phyloP scores from a whole-genome alignment of 345 rosid genomes.

The Ceriops tagal region DNA sequence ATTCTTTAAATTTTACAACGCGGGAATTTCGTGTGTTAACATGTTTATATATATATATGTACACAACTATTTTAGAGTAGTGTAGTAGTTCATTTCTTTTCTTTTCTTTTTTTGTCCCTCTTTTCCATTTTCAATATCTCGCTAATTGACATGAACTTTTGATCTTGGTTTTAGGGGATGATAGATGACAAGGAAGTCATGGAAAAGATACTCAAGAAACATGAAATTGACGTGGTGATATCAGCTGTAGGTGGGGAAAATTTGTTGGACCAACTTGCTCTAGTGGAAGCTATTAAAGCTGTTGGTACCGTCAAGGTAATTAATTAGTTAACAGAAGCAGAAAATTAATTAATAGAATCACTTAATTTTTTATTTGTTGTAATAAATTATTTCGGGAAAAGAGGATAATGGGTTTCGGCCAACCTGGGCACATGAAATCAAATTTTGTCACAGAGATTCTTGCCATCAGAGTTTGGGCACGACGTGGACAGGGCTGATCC shows the following conservation, averaged over 20 bases:
- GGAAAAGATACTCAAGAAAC: slow-evolving; percentile 46
- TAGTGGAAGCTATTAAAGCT: slow-evolving; percentile 49
- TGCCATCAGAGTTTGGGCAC: slow-evolving; percentile 78
- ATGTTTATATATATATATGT: no score
- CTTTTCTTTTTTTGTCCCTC: neutral
- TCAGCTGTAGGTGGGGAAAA: slow-evolving; percentile 44
- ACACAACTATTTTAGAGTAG: no score
- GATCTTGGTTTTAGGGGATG: slow-evolving; percentile 33
- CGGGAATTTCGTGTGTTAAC: no score
- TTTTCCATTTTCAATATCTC: neutral
- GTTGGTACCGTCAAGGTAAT: slow-evolving; percentile 59
- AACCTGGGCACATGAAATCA: no score
- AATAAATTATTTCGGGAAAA: no score
- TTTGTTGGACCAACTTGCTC: slow-evolving; percentile 38
- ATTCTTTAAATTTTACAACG: no score
- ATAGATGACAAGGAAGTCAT: slow-evolving; percentile 34
- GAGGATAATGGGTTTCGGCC: no score
- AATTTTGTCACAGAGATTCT: slow-evolving; percentile 41
- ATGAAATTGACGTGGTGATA: slow-evolving; percentile 56
- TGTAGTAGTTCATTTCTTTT: no score
- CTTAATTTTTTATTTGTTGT: no score
- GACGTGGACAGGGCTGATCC: slow-evolving; percentile 62
- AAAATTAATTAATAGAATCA: no score
- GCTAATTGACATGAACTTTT: neutral
- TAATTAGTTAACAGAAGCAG: no score